These are phyloP conservation scores for Mallotus japonicus DNA, from an alignment of 441 rosid genomes.

Conservation along the genomic window DNA sequence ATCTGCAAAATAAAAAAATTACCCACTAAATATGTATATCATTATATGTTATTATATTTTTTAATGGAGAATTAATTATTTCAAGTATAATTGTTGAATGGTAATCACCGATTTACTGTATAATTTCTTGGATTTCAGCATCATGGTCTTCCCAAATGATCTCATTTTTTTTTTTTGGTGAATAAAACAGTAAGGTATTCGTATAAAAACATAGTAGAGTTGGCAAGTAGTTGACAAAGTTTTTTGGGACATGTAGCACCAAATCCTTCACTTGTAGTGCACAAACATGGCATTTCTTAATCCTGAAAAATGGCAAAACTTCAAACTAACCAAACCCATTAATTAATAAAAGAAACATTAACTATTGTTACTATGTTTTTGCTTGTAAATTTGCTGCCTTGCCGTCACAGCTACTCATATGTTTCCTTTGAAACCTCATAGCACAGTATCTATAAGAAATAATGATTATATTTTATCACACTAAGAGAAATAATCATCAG, in stretches of 20 bases:
- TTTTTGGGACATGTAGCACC: background rate
- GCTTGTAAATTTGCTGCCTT: constrained; percentile 23
- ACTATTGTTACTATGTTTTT: background rate
- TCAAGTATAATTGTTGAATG: no score
- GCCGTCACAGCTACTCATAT: constrained; percentile 42
- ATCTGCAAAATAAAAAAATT: no score
- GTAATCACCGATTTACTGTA: no score
- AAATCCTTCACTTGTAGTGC: constrained; percentile 17
- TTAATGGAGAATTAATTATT: no score
- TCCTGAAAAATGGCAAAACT: constrained; percentile 12
- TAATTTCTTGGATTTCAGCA: no score
- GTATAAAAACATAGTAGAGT: no score
- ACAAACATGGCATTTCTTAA: background rate
- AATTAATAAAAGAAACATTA: background rate
- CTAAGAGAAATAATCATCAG: constrained; percentile 3
- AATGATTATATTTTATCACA: constrained; percentile 5
- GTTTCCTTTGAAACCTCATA: constrained; percentile 17
- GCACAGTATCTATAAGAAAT: constrained; percentile 7
- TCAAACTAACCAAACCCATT: constrained; percentile 19
- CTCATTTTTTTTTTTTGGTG: background rate
- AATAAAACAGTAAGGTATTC: no score
- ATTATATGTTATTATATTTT: no score
- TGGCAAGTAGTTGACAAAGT: background rate
- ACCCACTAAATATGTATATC: no score
- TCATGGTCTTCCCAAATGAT: background rate